A percentile compares a stretch with the other conserved stretches of the same genome.
Conservation (phyloP, 208 protist species). For the Crithidia sp. region DNA sequence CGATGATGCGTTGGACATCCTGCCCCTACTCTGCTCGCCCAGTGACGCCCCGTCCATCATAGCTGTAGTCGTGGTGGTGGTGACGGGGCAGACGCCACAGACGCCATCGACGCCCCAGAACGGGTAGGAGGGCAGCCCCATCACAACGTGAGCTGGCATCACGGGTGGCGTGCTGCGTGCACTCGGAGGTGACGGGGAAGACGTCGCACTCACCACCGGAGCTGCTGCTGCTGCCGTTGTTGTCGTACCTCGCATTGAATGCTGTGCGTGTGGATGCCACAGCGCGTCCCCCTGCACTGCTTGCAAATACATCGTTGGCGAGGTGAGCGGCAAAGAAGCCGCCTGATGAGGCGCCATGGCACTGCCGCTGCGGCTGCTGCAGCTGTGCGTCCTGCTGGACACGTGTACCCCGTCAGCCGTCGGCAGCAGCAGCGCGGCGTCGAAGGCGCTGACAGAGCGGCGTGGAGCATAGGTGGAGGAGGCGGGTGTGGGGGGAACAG, state of each 20-base stretch:
- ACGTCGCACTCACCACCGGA: background rate
- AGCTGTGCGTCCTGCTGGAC: slow-evolving; percentile 16
- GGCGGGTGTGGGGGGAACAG: slow-evolving; percentile 2
- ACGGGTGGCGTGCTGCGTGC: slow-evolving; percentile 10
- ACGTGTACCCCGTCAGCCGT: background rate
- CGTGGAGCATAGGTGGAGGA: slow-evolving; percentile 9
- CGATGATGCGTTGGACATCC: background rate
- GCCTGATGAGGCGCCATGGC: background rate
- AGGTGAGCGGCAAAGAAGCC: background rate
- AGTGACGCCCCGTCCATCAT: slow-evolving; percentile 5
- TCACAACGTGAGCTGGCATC: background rate
- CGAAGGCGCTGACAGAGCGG: slow-evolving; percentile 17
- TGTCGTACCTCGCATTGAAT: background rate
- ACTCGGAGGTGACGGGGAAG: slow-evolving; percentile 1
- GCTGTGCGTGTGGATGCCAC: background rate
- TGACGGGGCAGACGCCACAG: slow-evolving; percentile 19
- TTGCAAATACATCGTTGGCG: background rate
- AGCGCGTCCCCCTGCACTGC: background rate
- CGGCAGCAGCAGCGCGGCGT: background rate
- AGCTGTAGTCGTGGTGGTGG: background rate
- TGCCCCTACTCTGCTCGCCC: background rate
- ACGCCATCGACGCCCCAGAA: slow-evolving; percentile 3
- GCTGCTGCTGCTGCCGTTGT: slow-evolving; percentile 5
- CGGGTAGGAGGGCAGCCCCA: background rate
- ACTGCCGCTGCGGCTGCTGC: slow-evolving; percentile 11